A percentile compares a stretch with the other conserved stretches of the same genome.
Conservation (phyloP, 352 stramenopile genomes). For the Pythium myriotylum region DNA sequence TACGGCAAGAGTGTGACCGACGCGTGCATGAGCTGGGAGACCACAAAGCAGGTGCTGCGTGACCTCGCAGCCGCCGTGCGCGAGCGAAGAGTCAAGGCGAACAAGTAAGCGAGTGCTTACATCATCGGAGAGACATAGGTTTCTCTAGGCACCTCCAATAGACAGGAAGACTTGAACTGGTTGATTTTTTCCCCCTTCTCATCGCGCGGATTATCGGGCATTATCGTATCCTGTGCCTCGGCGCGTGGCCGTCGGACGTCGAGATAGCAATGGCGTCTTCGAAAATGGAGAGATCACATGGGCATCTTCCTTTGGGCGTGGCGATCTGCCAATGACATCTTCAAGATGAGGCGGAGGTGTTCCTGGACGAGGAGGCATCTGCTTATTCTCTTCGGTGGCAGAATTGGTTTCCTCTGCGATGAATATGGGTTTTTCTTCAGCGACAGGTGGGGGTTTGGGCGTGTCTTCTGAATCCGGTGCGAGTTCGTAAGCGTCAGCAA, state of each 20-base stretch:
- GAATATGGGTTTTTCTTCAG: background rate
- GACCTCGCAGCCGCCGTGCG: constrained; percentile 79
- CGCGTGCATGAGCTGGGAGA: constrained; percentile 89
- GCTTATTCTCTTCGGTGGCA: background rate
- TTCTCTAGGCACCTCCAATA: constrained; percentile 1
- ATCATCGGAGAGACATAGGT: background rate
- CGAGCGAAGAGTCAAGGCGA: constrained; percentile 62
- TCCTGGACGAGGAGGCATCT: constrained; percentile 11
- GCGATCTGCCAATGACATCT: constrained; percentile 37
- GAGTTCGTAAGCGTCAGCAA: constrained; percentile 71
- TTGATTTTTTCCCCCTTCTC: too few relatives aligned
- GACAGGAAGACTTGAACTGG: background rate
- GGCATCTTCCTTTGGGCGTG: constrained; percentile 36
- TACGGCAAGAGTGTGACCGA: constrained; percentile 92
- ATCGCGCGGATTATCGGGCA: constrained; percentile 51
- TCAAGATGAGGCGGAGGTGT: constrained; percentile 24
- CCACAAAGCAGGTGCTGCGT: constrained; percentile 67
- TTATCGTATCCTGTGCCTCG: constrained; percentile 63
- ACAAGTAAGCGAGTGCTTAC: constrained; percentile 29
- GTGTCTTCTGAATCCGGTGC: background rate
- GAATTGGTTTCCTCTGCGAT: background rate
- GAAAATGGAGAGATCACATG: constrained; percentile 69
- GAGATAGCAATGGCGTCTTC: constrained; percentile 60
- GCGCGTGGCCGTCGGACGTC: constrained; percentile 33
- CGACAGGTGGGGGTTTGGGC: background rate